phyloP scores from a whole-genome alignment of 345 rosid genomes.

The Euclidium syriacum region DNA sequence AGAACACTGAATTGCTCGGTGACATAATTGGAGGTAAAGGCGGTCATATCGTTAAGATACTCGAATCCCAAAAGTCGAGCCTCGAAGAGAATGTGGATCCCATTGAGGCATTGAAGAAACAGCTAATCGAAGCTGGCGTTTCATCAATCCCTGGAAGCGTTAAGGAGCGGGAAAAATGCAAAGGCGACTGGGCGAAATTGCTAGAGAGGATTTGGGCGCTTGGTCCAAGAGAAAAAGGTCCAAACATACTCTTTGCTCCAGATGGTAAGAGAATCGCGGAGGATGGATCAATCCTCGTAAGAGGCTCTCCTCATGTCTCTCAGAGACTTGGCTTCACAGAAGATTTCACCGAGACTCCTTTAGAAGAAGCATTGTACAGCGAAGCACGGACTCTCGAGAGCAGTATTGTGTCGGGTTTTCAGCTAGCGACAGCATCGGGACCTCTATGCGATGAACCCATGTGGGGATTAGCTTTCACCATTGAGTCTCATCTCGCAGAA shows the following conservation, averaged over 20 bases:
- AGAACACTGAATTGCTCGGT: conserved; percentile 65
- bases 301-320: conserved; percentile 69
- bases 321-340: conserved; percentile 62
- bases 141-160: conserved; percentile 42
- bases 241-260: conserved; percentile 82
- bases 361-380: conserved; percentile 37
- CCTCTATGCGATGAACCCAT: conserved; percentile 87
- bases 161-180: conserved; percentile 60
- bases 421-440: conserved; percentile 78
- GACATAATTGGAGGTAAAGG: conserved; percentile 60
- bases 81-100: conserved; percentile 44
- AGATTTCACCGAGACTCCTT: conserved; percentile 22
- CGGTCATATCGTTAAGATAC: conserved; percentile 42
- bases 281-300: conserved; percentile 45
- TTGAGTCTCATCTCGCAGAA: conserved; percentile 52
- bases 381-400: conserved; percentile 67
- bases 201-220: conserved; percentile 83
- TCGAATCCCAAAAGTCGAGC: conserved; percentile 40
- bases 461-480: conserved; percentile 83
- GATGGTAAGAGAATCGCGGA: conserved; percentile 36
- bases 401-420: conserved; percentile 80
- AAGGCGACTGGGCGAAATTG: conserved; percentile 60
- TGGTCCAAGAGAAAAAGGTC: conserved; percentile 90
- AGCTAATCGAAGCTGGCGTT: conserved; percentile 55
- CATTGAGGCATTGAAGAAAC: conserved; percentile 45